Evolutionary conservation across 306 rosid genomes (phyloP), one percentile per base, ranked within the genome.

Genomic region (Trifolium repens): DNA sequence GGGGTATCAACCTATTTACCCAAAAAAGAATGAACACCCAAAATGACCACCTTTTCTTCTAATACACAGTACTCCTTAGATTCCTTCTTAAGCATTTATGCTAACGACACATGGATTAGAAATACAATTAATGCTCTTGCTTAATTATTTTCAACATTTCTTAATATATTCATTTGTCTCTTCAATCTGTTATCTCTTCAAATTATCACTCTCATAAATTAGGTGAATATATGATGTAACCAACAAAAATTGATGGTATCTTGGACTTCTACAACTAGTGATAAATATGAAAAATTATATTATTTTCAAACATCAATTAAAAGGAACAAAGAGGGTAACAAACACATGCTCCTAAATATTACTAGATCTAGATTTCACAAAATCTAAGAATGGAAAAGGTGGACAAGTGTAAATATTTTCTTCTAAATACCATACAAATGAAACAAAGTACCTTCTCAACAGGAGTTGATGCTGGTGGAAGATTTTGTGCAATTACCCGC

Each of bases 401-500:
- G 7, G 15, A 61, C 2, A 27, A 22, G 52, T 17, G 39, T 2
- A 54, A 44, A 43, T 34, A 37, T 32, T 58, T 55, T 55, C 69
- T 30, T 58, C 54, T 52, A 71, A 69, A 46, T 2, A 60, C 67
- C 52, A 15, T 72, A 53, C n/a, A 40, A 76, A 69, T 69, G 47
- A 80, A 76, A 72, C 43, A 57, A 62, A 77, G 43, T 82, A 96
- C 99, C 99, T 92, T 92, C 87, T 92, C 99, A 46, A 96, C 86
- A 49, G 85, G 91, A 73, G 99, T 92, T 39, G 94, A 85, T 30
- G 89, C 88, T 12, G 96, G 91, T 57, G 83, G 75, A 84, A 90
- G 91, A 87, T 92, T 89, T 85, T 92, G 99, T 8, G 92, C 85
- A 80, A 91, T 83, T 42, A 96, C 91, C 71, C 99, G 93, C 98